These are phyloP conservation scores for Chalciporus pseudorubinellus DNA, from an alignment of 768 basidiomycete genomes.

Conservation along the genomic window DNA sequence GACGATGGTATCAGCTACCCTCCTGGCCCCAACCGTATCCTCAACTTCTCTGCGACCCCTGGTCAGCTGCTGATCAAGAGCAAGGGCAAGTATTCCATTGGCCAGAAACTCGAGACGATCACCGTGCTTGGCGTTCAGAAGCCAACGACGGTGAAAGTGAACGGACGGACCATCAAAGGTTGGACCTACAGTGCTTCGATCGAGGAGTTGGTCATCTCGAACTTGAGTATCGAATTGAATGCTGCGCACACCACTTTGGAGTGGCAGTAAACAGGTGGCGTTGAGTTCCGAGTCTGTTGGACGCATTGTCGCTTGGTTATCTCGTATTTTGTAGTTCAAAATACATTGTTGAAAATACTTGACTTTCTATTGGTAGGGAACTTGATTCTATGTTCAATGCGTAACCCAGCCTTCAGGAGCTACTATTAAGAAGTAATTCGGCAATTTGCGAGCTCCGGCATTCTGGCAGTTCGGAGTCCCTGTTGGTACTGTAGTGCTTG, in stretches of 20 bases:
- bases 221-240: slow-evolving; percentile 45
- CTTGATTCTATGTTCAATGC: no score
- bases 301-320: no score
- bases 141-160: slow-evolving; percentile 41
- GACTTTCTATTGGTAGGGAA: no score
- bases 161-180: slow-evolving; percentile 31
- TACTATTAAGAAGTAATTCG: no score
- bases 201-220: slow-evolving; percentile 41
- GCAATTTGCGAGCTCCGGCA: no score
- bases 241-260: slow-evolving; percentile 26
- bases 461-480: no score
- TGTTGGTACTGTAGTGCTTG: no score
- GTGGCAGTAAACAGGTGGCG: slow-evolving; percentile 30
- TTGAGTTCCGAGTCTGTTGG: no score
- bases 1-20: slow-evolving; percentile 69
- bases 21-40: slow-evolving; percentile 48
- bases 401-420: no score
- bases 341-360: no score
- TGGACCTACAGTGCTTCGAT: slow-evolving; percentile 42
- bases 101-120: slow-evolving; percentile 47
- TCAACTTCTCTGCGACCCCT: slow-evolving; percentile 42
- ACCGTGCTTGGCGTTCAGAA: slow-evolving; percentile 57
- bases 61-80: slow-evolving; percentile 39
- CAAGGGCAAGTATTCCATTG: slow-evolving; percentile 32
- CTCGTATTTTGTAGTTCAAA: no score